phyloP scores from a whole-genome alignment of 2,329 filamentous ascomycete genomes.

The Pezizomycotina sp. region DNA sequence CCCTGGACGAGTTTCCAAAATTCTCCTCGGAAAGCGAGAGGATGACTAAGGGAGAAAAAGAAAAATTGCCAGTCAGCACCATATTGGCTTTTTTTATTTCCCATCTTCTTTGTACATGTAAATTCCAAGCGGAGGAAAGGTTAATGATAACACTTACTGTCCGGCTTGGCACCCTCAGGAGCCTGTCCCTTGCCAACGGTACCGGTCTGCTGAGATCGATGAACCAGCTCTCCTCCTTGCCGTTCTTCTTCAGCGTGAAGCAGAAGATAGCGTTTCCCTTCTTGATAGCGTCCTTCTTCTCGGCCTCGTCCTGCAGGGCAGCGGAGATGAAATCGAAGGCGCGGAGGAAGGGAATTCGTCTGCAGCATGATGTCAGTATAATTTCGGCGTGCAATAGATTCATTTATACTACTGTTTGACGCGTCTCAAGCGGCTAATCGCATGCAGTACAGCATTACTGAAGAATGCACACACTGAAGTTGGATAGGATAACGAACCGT shows the following conservation, averaged over 20 bases:
- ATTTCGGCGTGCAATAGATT: neutral
- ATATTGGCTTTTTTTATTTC: neutral
- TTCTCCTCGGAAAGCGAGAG: slow-evolving; percentile 68
- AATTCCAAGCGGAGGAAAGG: neutral
- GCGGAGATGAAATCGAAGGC: slow-evolving; percentile 79
- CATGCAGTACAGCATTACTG: no score
- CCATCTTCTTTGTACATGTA: neutral
- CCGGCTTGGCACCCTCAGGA: slow-evolving; percentile 57
- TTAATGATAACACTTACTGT: slow-evolving; percentile 40
- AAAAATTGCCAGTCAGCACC: neutral
- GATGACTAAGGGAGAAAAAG: slow-evolving; percentile 45
- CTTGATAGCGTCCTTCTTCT: slow-evolving; percentile 70
- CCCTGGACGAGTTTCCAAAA: slow-evolving; percentile 70
- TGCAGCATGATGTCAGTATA: slow-evolving; percentile 29
- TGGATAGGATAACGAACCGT: no score
- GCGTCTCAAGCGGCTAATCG: no score
- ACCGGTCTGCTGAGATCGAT: slow-evolving; percentile 83
- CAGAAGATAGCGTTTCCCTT: slow-evolving; percentile 73
- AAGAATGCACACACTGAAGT: no score
- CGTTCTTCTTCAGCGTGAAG: slow-evolving; percentile 83
- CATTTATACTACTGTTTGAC: no score
- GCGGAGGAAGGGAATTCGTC: slow-evolving; percentile 74
- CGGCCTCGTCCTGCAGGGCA: slow-evolving; percentile 54
- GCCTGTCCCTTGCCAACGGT: slow-evolving; percentile 59
- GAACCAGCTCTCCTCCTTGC: slow-evolving; percentile 74